These are phyloP conservation scores for Metrosideros polymorpha DNA, from an alignment of 441 rosid genomes.

Conservation along the genomic window DNA sequence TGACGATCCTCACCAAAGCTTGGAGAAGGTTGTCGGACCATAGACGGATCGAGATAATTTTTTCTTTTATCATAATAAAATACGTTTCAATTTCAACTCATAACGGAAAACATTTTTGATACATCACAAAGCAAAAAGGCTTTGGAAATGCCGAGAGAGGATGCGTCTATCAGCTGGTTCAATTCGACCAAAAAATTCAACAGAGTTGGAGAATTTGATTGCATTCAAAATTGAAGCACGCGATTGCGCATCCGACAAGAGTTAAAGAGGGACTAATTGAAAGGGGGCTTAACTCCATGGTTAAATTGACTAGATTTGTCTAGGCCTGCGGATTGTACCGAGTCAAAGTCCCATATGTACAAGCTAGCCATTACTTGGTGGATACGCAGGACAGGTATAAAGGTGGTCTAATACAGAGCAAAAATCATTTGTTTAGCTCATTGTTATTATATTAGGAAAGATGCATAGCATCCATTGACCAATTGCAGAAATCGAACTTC, in stretches of 20 bases:
- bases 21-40: not conserved
- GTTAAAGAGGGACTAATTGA: not conserved
- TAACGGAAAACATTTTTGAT: not conserved
- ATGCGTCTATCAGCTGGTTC: not conserved
- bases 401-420: not conserved
- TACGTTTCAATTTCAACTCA: not conserved
- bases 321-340: not conserved
- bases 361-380: not conserved
- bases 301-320: not conserved
- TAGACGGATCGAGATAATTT: not conserved
- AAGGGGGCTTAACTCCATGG: not conserved
- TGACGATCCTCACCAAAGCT: not conserved
- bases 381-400: not conserved
- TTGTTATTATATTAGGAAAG: not conserved
- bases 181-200: not conserved
- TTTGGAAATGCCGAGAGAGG: not conserved
- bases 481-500: not conserved
- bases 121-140: not conserved
- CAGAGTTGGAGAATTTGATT: not conserved
- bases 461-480: not conserved
- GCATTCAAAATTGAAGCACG: not conserved
- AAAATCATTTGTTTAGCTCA: not conserved
- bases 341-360: not conserved
- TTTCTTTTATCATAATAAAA: not conserved
- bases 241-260: not conserved